Evolutionary conservation across 176 grass and related monocot species (phyloP).

Genomic region (Paspalum vaginatum): DNA sequence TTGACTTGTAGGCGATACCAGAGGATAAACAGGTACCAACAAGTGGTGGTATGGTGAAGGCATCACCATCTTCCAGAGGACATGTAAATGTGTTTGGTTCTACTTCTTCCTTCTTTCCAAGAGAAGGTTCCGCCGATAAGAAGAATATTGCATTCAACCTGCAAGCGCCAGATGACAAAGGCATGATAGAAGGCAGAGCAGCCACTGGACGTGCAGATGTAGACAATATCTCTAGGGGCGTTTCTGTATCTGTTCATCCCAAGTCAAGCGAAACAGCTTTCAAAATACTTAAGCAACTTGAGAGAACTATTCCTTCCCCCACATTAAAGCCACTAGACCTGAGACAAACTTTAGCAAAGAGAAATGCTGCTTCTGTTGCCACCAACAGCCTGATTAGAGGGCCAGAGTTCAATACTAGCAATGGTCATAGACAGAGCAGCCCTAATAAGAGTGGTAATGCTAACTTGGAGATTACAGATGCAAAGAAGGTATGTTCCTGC

Average conservation of each 20-base stretch:
- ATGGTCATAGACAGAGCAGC: constrained; percentile 28
- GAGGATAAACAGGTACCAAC: constrained; percentile 34
- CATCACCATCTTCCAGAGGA: constrained; percentile 34
- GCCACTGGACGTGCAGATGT: constrained; percentile 4
- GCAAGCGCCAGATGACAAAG: constrained; percentile 35
- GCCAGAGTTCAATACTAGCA: constrained; percentile 22
- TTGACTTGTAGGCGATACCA: constrained; percentile 35
- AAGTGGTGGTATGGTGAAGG: constrained; percentile 24
- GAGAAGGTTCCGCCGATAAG: neutral
- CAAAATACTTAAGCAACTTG: constrained; percentile 76
- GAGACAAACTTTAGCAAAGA: constrained; percentile 41
- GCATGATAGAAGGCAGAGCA: constrained; percentile 35
- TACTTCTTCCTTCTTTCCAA: constrained; percentile 27
- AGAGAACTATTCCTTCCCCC: constrained; percentile 63
- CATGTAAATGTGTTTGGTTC: constrained; percentile 21
- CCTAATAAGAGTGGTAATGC: neutral
- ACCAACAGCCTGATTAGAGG: constrained; percentile 37
- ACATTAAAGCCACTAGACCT: constrained; percentile 48
- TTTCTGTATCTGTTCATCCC: constrained; percentile 59
- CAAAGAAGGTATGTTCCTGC: constrained; percentile 51
- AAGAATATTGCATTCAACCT: constrained; percentile 34
- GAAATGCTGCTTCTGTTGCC: constrained; percentile 11
- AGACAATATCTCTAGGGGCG: constrained; percentile 38
- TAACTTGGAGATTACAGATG: constrained; percentile 42
- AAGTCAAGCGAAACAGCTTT: constrained; percentile 61